Base-by-base conservation (phyloP, 345 rosid species). In the Murraya koenigii region DNA sequence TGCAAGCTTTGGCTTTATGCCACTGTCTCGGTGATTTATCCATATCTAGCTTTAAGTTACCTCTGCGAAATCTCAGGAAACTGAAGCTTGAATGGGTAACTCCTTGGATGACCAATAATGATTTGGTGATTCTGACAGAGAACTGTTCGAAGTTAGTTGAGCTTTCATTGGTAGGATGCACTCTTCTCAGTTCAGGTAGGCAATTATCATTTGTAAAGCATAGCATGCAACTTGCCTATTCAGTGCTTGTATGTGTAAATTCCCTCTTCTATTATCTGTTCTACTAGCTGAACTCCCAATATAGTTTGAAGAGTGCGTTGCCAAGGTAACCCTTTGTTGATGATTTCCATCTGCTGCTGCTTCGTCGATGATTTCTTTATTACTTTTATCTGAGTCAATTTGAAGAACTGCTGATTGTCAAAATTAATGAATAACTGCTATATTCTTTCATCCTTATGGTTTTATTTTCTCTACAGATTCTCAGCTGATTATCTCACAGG, bases 11-110 rank as follows among this genome's bases (percentile, higher is more conserved):
- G 83, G 84, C 90, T 73, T 83, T 94, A 71, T 88, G 86, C 71
- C 87, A 89, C 85, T 92, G 95, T 84, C 84, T 89, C 41, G 97
- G 98, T 85, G 95, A 89, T 80, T 85, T 92, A 83, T 88, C 95
- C 60, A 78, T 87, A 69, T 75, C 81, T 75, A 85, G 89, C 81
- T 90, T 94, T 81, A 84, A 75, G 73, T 69, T 80, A 35, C 69
- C 82, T 23, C 52, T 84, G 81, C 90, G 88, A 41, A 82, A 84
- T 72, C 80, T 92, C 66, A 82, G 82, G 77, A 92, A 82, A 79
- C 80, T 92, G 79, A 88, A 76, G 87, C 94, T 94, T 75, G 85
- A 87, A 82, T 85, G 97, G 72, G 97, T 92, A 77, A 78, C 95
- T 59, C 91, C 91, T 73, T 91, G 92, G 94, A 85, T 94, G 95